These are phyloP conservation scores for Aureobasidium pullulans DNA, from an alignment of 2,329 filamentous ascomycete species.

Conservation along the genomic window DNA sequence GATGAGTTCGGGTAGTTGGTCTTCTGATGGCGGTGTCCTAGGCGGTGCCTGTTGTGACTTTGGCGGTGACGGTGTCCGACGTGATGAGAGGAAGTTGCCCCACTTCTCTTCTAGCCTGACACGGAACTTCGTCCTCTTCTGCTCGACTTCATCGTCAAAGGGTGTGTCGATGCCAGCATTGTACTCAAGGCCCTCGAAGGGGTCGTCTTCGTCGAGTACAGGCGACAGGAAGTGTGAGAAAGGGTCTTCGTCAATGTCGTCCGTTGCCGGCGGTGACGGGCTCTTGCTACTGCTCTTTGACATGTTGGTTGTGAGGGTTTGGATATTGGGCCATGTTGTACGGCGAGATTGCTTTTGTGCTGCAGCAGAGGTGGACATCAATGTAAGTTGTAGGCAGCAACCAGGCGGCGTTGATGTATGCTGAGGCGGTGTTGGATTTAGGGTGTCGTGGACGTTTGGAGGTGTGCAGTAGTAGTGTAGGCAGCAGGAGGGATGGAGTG, in stretches of 20 bases:
- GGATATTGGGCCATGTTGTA: constrained; percentile 17
- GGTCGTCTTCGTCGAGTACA: constrained; percentile 34
- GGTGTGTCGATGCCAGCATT: constrained; percentile 30
- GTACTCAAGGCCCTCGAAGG: constrained; percentile 29
- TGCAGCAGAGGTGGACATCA: constrained; percentile 16
- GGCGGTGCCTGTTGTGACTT: constrained; percentile 29
- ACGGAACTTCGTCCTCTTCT: constrained; percentile 32
- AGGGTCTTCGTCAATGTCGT: constrained; percentile 36
- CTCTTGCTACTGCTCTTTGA: constrained; percentile 9
- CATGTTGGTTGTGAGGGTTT: constrained; percentile 14
- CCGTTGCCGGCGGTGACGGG: constrained; percentile 9
- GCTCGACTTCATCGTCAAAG: constrained; percentile 8
- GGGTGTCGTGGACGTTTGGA: constrained; percentile 2
- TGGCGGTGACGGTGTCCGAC: background rate
- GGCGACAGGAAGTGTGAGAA: constrained; percentile 37
- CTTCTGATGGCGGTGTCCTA: constrained; percentile 19
- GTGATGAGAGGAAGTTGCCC: constrained; percentile 29
- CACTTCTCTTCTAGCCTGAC: constrained; percentile 33
- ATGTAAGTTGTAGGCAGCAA: constrained; percentile 3
- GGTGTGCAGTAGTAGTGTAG: constrained; percentile 7
- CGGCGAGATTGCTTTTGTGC: constrained; percentile 14
- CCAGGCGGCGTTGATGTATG: background rate
- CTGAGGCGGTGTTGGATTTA: background rate
- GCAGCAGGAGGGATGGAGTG: background rate
- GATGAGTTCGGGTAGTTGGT: constrained; percentile 16